Base-by-base conservation (phyloP, 768 basidiomycete species). In the Mycena filopes region DNA sequence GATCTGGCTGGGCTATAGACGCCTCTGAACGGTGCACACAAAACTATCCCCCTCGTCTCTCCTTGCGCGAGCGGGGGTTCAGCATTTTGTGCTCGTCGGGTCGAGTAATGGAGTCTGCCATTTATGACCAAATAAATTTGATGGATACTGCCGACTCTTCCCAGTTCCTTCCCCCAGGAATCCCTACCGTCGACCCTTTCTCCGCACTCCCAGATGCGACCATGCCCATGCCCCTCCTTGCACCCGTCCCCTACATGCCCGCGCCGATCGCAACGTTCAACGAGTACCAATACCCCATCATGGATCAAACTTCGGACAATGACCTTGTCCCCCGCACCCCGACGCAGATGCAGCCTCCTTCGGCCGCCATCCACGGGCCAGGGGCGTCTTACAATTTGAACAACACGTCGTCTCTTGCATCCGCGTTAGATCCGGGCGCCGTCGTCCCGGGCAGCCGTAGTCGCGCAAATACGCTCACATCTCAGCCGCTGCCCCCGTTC, bases 351-450 rank as follows among this genome's bases (percentile, higher is more conserved):
- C 80, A 77, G 63, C 67, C 77, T 51, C 77, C 78, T 21, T 80
- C 81, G 1, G 76, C 81, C 29, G 76, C 76, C 50, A 73, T 81
- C 45, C 81, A 80, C 68, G 76, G 75, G 20, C 71, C 78, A n/a
- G 70, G 79, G 20, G 75, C 84, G 36, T 74, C 81, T 25, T 83
- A 80, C 68, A 70, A 70, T 36, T 69, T 77, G 26, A 77, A 76
- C 45, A 81, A 78, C 23, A 73, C 80, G 20, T 83, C 83, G 0
- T 83, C 85, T 28, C 76, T 84, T 21, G 82, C 83, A 46, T 78
- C 82, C 55, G 81, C 83, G 25, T 77, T 84, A 53, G 82, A 82
- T 67, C 79, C 78, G 28, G 70, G 57, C 13, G 54, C 76, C 38
- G 73, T 69, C 47, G 73, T 77, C 29, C 67, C 76, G 16, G 72